These are phyloP conservation scores for Adansonia gregorii DNA, from an alignment of 441 rosid species.

Conservation along the genomic window DNA sequence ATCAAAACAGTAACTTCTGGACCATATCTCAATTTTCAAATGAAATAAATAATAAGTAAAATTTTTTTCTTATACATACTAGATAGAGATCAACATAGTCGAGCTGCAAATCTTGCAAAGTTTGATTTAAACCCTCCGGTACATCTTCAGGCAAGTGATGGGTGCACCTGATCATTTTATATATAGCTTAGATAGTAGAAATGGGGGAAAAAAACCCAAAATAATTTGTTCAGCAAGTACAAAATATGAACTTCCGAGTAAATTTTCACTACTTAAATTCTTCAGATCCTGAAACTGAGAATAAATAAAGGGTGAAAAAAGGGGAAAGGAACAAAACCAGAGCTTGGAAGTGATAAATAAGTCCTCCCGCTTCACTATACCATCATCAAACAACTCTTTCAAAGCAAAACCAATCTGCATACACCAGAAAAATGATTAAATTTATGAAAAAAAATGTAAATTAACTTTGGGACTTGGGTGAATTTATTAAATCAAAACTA, in stretches of 20 bases:
- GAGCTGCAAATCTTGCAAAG: slow-evolving; percentile 66
- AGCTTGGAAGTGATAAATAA: slow-evolving; percentile 76
- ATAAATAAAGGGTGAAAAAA: not conserved
- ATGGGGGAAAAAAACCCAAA: not conserved
- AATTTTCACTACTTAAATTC: not conserved
- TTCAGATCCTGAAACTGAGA: not conserved
- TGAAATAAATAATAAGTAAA: not conserved
- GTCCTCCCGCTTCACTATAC: slow-evolving; percentile 65
- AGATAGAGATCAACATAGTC: slow-evolving; percentile 72
- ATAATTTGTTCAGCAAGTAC: not conserved
- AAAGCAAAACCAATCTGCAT: slow-evolving; percentile 56
- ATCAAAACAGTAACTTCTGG: not conserved
- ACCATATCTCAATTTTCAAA: not conserved
- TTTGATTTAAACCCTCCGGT: slow-evolving; percentile 46
- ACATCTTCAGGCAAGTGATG: slow-evolving; percentile 70
- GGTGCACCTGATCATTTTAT: slow-evolving; percentile 39
- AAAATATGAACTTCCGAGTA: not conserved
- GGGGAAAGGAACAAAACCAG: slow-evolving; percentile 39
- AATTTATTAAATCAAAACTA: not conserved
- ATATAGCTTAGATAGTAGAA: not conserved
- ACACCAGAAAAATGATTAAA: not conserved
- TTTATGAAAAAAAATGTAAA: not conserved
- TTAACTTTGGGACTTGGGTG: not conserved
- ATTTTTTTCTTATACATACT: slow-evolving; percentile 31
- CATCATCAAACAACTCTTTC: slow-evolving; percentile 53